Base-by-base conservation (phyloP, 179 eudicot genomes). In the Actinidia polygama region DNA sequence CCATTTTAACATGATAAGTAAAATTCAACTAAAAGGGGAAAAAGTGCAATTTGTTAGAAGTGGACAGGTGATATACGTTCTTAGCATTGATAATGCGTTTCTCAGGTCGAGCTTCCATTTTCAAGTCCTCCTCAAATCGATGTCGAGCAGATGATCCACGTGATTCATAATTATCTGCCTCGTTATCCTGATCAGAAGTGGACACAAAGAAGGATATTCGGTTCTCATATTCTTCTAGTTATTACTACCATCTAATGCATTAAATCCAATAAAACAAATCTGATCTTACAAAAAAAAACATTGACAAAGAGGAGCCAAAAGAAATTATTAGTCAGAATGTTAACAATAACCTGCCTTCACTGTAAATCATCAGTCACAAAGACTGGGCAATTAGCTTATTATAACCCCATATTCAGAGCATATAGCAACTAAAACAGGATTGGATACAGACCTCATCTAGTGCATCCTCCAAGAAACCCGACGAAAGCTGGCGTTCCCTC, bases 401-500 rank as follows among this genome's bases (percentile, higher is more conserved):
- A 69, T 9, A 6, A 23, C 53, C 46, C 44, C 44, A 21, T 18
- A 55, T 40, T 40, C 30, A 62, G 7, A 21, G n/a, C 51, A 55
- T 40, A 62, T 10, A 77, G 71, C 46, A 62, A 66, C 9, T 6
- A 78, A 77, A 63, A 23, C 10, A 64, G 46, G 78, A 50, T 78
- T 21, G 47, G 57, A 75, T 55, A 67, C 59, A 47, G 57, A 94
- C 99, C 97, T 97, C 99, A 18, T 95, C 98, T 84, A 89, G 92
- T 51, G 94, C 96, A 81, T 93, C 99, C 89, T 97, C 99, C 83
- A 97, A 91, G 90, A 95, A 97, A 83, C 98, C 98, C 86, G 99
- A 97, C 21, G 98, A 97, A 64, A 97, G 97, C 85, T 94, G 94
- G n/a, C 98, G 98, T 75, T 97, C 99, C 87, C 98, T 90, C 95